These are phyloP conservation scores for Monosporozyma servazzii DNA, from an alignment of 805 yeast species.

Conservation along the genomic window DNA sequence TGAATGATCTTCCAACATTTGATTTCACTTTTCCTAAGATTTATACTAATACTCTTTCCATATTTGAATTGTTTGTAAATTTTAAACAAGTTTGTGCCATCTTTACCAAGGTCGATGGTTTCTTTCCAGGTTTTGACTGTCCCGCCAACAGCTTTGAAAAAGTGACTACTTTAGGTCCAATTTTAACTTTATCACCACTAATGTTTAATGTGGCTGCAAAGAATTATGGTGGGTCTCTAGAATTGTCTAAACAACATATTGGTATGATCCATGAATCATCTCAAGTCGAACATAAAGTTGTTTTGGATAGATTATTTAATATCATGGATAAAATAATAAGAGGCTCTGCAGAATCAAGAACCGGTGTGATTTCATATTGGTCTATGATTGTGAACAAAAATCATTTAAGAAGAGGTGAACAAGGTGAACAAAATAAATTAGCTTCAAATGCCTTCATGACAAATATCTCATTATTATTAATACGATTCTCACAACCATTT, in stretches of 20 bases:
- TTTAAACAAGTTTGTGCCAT: conserved; percentile 53
- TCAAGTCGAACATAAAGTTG: conserved; percentile 52
- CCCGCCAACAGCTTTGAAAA: conserved; percentile 49
- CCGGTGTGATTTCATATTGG: conserved; percentile 56
- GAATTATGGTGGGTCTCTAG: conserved; percentile 34
- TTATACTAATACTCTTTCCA: conserved; percentile 44
- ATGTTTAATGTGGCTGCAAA: conserved; percentile 41
- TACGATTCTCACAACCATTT: conserved; percentile 76
- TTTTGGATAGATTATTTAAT: conserved; percentile 54
- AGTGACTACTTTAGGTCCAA: conserved; percentile 65
- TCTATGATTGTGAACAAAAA: conserved; percentile 68
- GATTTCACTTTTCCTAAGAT: conserved; percentile 40
- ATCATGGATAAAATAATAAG: conserved; percentile 69
- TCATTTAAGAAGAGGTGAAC: conserved; percentile 81
- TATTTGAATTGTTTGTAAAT: conserved; percentile 48
- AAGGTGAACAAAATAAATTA: conserved; percentile 55
- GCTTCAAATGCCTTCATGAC: conserved; percentile 78
- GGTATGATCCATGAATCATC: conserved; percentile 47
- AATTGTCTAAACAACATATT: conserved; percentile 35
- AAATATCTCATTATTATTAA: conserved; percentile 58
- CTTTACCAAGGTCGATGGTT: conserved; percentile 49
- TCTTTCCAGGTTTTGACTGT: conserved; percentile 37
- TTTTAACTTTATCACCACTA: conserved; percentile 68
- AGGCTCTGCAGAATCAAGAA: conserved; percentile 57
- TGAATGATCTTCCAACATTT: conserved; percentile 15